Conservation (phyloP, 1,284 basidiomycete species). For the Trametes sp. region DNA sequence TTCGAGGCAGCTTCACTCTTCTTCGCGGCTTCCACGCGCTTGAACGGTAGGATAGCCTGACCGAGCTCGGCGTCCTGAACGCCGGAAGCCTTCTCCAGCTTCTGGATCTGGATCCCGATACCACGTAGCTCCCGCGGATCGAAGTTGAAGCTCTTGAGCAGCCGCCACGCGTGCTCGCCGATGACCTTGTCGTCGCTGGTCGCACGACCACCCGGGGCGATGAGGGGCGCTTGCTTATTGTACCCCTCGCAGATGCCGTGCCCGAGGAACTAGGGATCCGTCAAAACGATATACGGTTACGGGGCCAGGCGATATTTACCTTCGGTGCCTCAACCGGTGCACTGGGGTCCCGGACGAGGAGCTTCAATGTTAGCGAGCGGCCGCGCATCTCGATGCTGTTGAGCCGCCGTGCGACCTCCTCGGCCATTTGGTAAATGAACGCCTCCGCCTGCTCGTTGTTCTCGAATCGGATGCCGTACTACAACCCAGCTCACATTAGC, state of each 20-base stretch:
- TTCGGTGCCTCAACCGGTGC: slow-evolving; percentile 95
- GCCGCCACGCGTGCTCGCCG: slow-evolving; percentile 79
- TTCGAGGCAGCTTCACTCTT: slow-evolving; percentile 16
- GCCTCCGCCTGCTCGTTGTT: slow-evolving; percentile 80
- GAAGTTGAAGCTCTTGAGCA: slow-evolving; percentile 78
- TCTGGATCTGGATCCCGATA: slow-evolving; percentile 92
- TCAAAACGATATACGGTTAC: slow-evolving; percentile 5
- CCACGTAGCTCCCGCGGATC: slow-evolving; percentile 92
- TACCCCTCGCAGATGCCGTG: slow-evolving; percentile 90
- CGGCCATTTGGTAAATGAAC: slow-evolving; percentile 79
- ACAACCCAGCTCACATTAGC: slow-evolving; percentile 18
- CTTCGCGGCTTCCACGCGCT: slow-evolving; percentile 38
- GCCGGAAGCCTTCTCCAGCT: slow-evolving; percentile 66
- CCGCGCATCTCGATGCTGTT: slow-evolving; percentile 74
- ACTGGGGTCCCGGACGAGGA: slow-evolving; percentile 87
- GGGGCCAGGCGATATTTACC: slow-evolving; percentile 49
- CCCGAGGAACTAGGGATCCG: slow-evolving; percentile 78
- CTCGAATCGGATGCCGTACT: slow-evolving; percentile 97
- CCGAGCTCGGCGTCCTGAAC: slow-evolving; percentile 45
- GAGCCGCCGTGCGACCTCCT: slow-evolving; percentile 79
- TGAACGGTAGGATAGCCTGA: slow-evolving; percentile 66
- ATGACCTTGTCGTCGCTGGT: slow-evolving; percentile 80
- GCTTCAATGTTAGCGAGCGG: slow-evolving; percentile 80
- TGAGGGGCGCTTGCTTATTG: slow-evolving; percentile 75
- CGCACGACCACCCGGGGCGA: slow-evolving; percentile 65